A percentile compares a stretch with the other conserved stretches of the same genome.
Evolutionary conservation across 306 rosid species (phyloP).

Genomic region (Parietaria judaica): DNA sequence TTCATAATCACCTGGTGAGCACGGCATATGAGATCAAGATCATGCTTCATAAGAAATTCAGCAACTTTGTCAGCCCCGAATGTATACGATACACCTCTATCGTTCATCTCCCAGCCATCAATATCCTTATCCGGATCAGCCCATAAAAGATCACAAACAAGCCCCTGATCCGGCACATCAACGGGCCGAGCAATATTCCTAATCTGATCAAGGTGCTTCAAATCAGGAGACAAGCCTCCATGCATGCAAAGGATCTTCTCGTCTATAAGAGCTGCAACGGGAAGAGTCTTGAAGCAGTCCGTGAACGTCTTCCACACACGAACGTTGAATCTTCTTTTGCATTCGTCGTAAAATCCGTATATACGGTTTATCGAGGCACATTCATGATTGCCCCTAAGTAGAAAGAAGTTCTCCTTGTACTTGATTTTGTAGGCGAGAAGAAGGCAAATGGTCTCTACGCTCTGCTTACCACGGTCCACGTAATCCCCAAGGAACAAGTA

Average conservation of each 20-base stretch:
- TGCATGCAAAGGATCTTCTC: conserved; percentile 90
- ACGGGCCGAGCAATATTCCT: conserved; percentile 74
- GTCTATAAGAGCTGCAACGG: conserved; percentile 75
- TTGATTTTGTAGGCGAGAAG: conserved; percentile 80
- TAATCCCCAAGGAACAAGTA: conserved; percentile 80
- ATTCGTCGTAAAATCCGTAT: conserved; percentile 82
- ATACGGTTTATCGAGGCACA: conserved; percentile 83
- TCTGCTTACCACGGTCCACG: conserved; percentile 86
- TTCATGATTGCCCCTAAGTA: conserved; percentile 81
- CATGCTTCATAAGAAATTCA: conserved; percentile 67
- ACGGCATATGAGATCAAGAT: conserved; percentile 72
- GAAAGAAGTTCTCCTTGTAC: conserved; percentile 82
- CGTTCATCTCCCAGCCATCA: conserved; percentile 89
- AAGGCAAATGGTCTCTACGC: conserved; percentile 76
- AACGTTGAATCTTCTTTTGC: conserved; percentile 77
- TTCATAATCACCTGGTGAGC: conserved; percentile 60
- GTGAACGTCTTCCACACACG: conserved; percentile 77
- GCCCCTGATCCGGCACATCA: conserved; percentile 81
- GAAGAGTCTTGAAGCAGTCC: conserved; percentile 72
- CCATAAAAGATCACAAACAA: conserved; percentile 81
- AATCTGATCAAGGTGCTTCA: conserved; percentile 62
- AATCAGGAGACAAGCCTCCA: conserved; percentile 75
- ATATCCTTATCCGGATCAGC: conserved; percentile 85
- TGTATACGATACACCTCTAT: conserved; percentile 76
- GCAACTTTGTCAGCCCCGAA: conserved; percentile 80